Percentiles rank a stretch among this genome's conserved stretches.
Evolutionary conservation across 1,139 yeast species (phyloP).

Genomic region (Geotrichum carabidarum): DNA sequence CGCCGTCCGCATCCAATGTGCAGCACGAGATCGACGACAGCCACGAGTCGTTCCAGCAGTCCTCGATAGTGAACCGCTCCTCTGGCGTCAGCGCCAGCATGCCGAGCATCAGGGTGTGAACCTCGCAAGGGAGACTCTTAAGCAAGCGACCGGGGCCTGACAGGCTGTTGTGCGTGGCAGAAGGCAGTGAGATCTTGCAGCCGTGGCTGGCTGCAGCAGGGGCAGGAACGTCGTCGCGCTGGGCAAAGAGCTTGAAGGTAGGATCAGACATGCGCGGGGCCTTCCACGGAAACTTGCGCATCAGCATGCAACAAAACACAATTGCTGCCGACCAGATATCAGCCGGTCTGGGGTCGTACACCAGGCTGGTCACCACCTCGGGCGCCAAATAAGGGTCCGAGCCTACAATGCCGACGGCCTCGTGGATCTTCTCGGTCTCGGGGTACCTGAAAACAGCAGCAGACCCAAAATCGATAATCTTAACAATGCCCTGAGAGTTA

Average conservation of each 20-base stretch:
- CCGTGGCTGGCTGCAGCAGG: constrained; percentile 1
- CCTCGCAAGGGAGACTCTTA: constrained; percentile 79
- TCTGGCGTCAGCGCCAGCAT: constrained; percentile 70
- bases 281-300: constrained; percentile 96
- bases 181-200: constrained; percentile 23
- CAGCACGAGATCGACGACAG: constrained; percentile 50
- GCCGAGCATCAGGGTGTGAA: constrained; percentile 68
- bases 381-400: constrained; percentile 98
- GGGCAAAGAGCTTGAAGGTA: constrained; percentile 67
- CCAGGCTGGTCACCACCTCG: constrained; percentile 68
- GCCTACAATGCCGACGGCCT: constrained; percentile 92
- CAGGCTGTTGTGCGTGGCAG: constrained; percentile 26
- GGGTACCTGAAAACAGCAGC: constrained; percentile 94
- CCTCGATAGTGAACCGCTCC: constrained; percentile 64
- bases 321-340: constrained; percentile 96
- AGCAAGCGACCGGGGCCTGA: constrained; percentile 83
- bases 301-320: constrained; percentile 91
- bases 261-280: constrained; percentile 81
- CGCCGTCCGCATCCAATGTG: constrained; percentile 42
- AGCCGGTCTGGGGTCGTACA: constrained; percentile 87
- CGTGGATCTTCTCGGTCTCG: constrained; percentile 68
- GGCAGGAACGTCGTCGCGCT: constrained; percentile 28
- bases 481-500: constrained; percentile 76
- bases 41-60: constrained; percentile 69
- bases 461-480: constrained; percentile 92